Base-by-base conservation (phyloP, 768 basidiomycete genomes). In the Pulveroboletus sp. region DNA sequence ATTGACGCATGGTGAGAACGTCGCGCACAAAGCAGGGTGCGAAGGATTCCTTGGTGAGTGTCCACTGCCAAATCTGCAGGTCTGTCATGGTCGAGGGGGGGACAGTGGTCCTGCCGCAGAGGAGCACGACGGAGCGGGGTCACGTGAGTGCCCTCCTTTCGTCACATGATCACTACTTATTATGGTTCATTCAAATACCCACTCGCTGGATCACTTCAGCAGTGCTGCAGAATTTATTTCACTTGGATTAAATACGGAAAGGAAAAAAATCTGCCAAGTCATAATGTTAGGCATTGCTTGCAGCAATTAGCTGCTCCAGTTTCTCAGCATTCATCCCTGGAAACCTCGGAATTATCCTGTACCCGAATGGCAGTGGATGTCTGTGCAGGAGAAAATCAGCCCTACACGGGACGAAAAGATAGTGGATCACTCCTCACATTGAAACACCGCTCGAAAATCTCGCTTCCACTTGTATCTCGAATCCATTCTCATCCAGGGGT, bases 11-110 rank as follows among this genome's bases (percentile, higher is more conserved):
- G 6, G 61, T 57, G 26, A 77, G 63, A 1, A 77, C 74, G 62
- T 86, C 83, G 40, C 70, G 66, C 3, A 80, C 67, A 48, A 76
- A 79, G 57, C 84, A 85, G 2, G 75, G 64, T 0, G 81, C 79
- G 38, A 78, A 65, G 5, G 83, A 75, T 24, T 77, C 80, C 18
- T 73, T 71, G 11, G 75, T 77, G 49, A 83, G 64, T 1, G 80
- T 81, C 83, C 83, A 85, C 58, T 72, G 52, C 65, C 65, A 71
- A 37, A 71, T 57, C 28, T 69, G 45, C 32, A 18, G 48, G 54
- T 61, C 49, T 39, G 55, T 60, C 15, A 42, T 43, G 1, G 45
- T 45, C 33, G 11, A 45, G 26, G 32, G 32, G 14, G 9, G 15
- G 32, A 43, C 13, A 7, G 21, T 21, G 21, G 21, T 21, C 21